Base-by-base conservation (phyloP, 352 stramenopile species). In the Pythium myriotylum region DNA sequence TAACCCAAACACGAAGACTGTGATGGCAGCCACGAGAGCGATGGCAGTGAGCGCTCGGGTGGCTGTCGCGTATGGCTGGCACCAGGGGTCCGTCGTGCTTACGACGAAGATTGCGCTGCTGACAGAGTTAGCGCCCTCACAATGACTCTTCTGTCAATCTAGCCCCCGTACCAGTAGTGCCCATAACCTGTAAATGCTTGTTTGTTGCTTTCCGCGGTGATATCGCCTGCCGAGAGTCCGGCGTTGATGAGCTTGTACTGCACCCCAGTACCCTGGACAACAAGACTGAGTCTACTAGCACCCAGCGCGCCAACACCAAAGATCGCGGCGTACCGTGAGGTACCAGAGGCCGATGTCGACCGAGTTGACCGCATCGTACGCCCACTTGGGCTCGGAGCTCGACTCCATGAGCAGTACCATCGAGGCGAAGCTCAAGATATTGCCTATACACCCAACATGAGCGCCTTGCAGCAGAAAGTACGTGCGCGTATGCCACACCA, bases 221-320 rank as follows among this genome's bases (percentile, higher is more conserved):
- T 33, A 29, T 55, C 49, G 2, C 45, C 26, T 20, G 82, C 55
- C 7, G 67, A 58, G 1, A 89, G 51, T 13, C 82, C 82, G 12
- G 82, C 82, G 53, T 91, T 90, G 57, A 89, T 87, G 56, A 94
- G 77, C 62, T 94, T 94, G 77, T 91, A 90, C 49, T 86, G 70
- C 48, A 94, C 81, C 17, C 84, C 84, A 0, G 65, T 84, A 16
- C 82, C 82, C 84, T 91, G 42, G 9, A 32, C 4, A 45, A 10
- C 10, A 35, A 10, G 29, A n/a, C n/a, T n/a, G n/a, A n/a, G n/a
- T n/a, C n/a, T n/a, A n/a, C n/a, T n/a, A n/a, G n/a, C n/a, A n/a
- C n/a, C n/a, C n/a, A n/a, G n/a, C n/a, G n/a, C n/a, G n/a, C n/a
- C n/a, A n/a, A n/a, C n/a, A n/a, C n/a, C n/a, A n/a, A 35, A 35